Base-by-base conservation (phyloP, 495 filamentous ascomycete species). In the Lophiostoma macrostomum region DNA sequence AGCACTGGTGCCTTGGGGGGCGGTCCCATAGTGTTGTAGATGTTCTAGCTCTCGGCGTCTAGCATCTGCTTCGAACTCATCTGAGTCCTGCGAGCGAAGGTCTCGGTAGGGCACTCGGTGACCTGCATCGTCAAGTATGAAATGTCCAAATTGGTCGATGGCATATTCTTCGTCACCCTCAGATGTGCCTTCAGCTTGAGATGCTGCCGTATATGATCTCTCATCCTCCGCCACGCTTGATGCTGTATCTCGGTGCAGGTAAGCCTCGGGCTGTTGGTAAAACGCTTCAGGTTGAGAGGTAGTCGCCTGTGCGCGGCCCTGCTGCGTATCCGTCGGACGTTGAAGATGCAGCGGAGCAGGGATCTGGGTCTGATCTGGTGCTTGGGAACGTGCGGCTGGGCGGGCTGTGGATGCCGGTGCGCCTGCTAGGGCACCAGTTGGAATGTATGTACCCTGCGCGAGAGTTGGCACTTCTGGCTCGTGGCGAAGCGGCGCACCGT, bases 101-200 rank as follows among this genome's bases (percentile, higher is more conserved):
- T 53, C 36, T 53, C 67, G 71, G 35, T 70, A 75, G 3, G 66
- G 57, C n/a, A 75, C 69, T 3, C 69, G 73, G 8, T 60, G 68
- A 4, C 74, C 72, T 14, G 69, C 66, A 6, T 68, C 61, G 60
- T 78, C 78, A 24, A 70, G 75, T 20, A 72, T 69, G 51, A 79
- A 73, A 51, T 74, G 72, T 25, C 71, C 73, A 18, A 69, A 64
- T n/a, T 64, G 61, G 53, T 78, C 70, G 48, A 72, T 61, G 23
- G 66, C 72, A 61, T 78, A 81, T 8, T 83, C 81, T 12, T 79
- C 78, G n/a, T 82, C 80, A 56, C 73, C 76, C 51, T 72, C 67
- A 4, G 74, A 65, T 40, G 79, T 75, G 31, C 73, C 78, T 55
- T 74, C 76, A 36, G 38, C 61, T 5, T 69, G 69, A 20, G 68